Conservation (phyloP, 805 yeast genomes). For the Sugiyamaella smithiae region DNA sequence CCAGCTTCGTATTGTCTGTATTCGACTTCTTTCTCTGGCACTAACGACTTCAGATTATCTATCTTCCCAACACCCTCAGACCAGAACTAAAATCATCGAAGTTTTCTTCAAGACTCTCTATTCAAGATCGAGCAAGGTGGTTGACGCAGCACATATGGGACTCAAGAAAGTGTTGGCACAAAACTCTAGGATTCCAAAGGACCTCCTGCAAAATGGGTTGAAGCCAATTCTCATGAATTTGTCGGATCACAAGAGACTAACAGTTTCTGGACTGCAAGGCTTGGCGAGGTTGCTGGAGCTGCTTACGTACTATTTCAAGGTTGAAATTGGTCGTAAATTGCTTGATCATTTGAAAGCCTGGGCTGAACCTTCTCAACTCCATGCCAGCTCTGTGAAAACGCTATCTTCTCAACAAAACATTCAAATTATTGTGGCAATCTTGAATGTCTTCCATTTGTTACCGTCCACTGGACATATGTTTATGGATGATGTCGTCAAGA, state of each 20-base stretch:
- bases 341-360: constrained; percentile 93
- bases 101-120: constrained; percentile 93
- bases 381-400: constrained; percentile 75
- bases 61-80: constrained; percentile 54
- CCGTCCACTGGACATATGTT: constrained; percentile 92
- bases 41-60: constrained; percentile 81
- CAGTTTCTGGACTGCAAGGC: constrained; percentile 88
- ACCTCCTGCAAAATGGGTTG: constrained; percentile 87
- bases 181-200: constrained; percentile 88
- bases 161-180: constrained; percentile 78
- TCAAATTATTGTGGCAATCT: constrained; percentile 81
- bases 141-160: constrained; percentile 91
- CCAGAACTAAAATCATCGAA: constrained; percentile 81
- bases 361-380: constrained; percentile 81
- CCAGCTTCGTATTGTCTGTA: constrained; percentile 86
- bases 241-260: constrained; percentile 87
- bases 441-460: constrained; percentile 84
- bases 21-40: constrained; percentile 76
- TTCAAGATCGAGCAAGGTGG: constrained; percentile 78
- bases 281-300: constrained; percentile 81
- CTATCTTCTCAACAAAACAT: constrained; percentile 78
- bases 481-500: constrained; percentile 78
- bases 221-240: constrained; percentile 94
- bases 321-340: constrained; percentile 90
- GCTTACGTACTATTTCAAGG: constrained; percentile 88